These are phyloP conservation scores for Clathrospora elynae DNA, from an alignment of 2,329 filamentous ascomycete genomes.

Conservation along the genomic window DNA sequence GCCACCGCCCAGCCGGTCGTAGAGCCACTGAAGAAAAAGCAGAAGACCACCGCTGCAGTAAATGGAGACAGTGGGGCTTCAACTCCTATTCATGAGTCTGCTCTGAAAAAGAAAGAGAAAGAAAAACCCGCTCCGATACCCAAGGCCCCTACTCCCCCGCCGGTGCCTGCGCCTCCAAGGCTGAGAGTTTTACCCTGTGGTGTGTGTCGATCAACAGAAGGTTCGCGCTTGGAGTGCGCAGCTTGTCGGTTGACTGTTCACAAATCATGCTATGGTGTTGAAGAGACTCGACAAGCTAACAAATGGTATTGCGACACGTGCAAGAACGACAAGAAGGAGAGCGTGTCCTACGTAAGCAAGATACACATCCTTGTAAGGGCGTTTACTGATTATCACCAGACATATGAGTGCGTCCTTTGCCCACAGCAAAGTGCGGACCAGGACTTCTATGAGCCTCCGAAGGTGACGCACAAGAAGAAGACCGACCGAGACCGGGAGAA, in stretches of 20 bases:
- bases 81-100: slow-evolving; percentile 49
- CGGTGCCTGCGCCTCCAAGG: slow-evolving; percentile 76
- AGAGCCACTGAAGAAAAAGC: slow-evolving; percentile 66
- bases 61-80: slow-evolving; percentile 57
- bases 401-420: slow-evolving; percentile 92
- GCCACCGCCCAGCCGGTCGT: slow-evolving; percentile 31
- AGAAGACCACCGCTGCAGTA: slow-evolving; percentile 52
- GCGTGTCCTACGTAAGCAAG: slow-evolving; percentile 79
- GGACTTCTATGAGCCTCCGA: slow-evolving; percentile 83
- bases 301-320: slow-evolving; percentile 99
- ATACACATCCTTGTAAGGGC: background rate
- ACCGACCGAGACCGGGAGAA: slow-evolving; percentile 88
- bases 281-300: slow-evolving; percentile 64
- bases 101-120: slow-evolving; percentile 48
- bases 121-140: slow-evolving; percentile 54
- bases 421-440: slow-evolving; percentile 80
- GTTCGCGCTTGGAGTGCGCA: slow-evolving; percentile 67
- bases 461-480: slow-evolving; percentile 83
- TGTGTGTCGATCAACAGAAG: slow-evolving; percentile 76
- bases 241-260: slow-evolving; percentile 93
- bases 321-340: slow-evolving; percentile 87
- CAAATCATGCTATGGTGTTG: slow-evolving; percentile 88
- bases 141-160: slow-evolving; percentile 60
- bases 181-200: slow-evolving; percentile 81
- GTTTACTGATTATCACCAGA: slow-evolving; percentile 53